Conservation (phyloP, 495 filamentous ascomycete genomes). For the Podospora pseudocomata region DNA sequence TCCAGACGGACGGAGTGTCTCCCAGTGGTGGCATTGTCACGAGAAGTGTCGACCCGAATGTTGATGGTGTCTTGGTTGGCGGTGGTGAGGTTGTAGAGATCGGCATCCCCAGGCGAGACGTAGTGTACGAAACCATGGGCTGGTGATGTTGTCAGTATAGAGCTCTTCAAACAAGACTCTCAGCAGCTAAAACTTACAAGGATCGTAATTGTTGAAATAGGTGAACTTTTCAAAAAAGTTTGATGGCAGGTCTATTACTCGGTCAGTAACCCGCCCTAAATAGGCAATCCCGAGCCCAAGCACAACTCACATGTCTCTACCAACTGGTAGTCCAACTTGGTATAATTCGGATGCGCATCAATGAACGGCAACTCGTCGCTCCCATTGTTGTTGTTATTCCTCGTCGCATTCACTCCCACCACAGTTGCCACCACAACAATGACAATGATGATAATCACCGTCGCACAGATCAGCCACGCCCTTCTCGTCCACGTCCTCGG, state of each 20-base stretch:
- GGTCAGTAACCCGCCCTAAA: background rate
- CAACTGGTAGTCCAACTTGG: constrained; percentile 35
- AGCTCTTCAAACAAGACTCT: too few species aligned
- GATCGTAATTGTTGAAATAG: constrained; percentile 34
- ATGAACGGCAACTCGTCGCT: background rate
- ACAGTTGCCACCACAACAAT: constrained; percentile 47
- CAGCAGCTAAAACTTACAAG: background rate
- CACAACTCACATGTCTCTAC: constrained; percentile 35
- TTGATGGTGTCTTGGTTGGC: constrained; percentile 35
- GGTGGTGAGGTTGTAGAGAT: constrained; percentile 37
- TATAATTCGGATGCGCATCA: constrained; percentile 37
- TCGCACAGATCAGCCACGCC: constrained; percentile 34
- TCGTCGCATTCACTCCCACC: constrained; percentile 49
- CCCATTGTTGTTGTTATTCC: constrained; percentile 32
- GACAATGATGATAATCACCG: constrained; percentile 28
- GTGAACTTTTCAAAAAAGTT: constrained; percentile 57
- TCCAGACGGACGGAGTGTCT: constrained; percentile 55
- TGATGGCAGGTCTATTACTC: constrained; percentile 36
- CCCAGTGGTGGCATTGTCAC: constrained; percentile 39
- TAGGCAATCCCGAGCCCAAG: background rate
- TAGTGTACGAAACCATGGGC: constrained; percentile 45
- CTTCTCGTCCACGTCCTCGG: constrained; percentile 47
- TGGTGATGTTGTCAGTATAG: constrained; percentile 9
- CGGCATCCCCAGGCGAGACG: constrained; percentile 28
- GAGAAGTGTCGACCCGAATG: constrained; percentile 43